Base-by-base conservation (phyloP, 2,329 filamentous ascomycete species). In the Trichoderma guizhouense region DNA sequence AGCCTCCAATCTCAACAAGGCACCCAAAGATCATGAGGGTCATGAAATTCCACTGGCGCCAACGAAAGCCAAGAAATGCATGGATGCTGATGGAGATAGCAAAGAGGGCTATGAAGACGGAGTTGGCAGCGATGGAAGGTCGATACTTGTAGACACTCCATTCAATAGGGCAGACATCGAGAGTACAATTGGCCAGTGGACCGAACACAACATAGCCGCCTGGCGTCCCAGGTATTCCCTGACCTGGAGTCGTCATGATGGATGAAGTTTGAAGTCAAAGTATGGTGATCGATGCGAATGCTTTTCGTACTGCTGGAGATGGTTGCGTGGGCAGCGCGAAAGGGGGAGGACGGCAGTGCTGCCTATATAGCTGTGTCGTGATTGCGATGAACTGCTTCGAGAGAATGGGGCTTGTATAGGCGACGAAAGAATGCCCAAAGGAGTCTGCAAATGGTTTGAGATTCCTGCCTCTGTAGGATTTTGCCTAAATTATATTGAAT, bases 1-100 rank as follows among this genome's bases (percentile, higher is more conserved):
- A 92, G 32, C 90, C 90, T 34, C 90, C 76, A 21, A 91, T 85
- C 76, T 90, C 89, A 62, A 85, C 81, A 11, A 86, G 72, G 75
- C 85, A 88, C 32, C 90, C 90, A 7, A 83, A 75, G 3, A 87
- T 75, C 83, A 91, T 87, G 71, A 81, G 83, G 7, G 73, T 58
- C 79, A 83, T 82, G 75, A 85, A 87, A 64, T 79, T 81, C 80
- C 82, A 83, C 15, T 78, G 79, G 39, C 77, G 81, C 79, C 79
- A 83, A 15, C 79, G 74, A 26, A 83, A 24, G 55, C 85, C 84
- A 18, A 83, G 77, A n/a, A 74, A 73, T 18, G 77, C 53, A 70
- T 86, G 84, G 9, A 82, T 36, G 36, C 77, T 81, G 63, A 87
- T 82, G 2, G 84, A 81, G 1, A 86, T 78, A 12, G 81, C 80